These are phyloP conservation scores for Bocquillonia castaneifolia DNA, from an alignment of 441 rosid genomes.

Conservation along the genomic window DNA sequence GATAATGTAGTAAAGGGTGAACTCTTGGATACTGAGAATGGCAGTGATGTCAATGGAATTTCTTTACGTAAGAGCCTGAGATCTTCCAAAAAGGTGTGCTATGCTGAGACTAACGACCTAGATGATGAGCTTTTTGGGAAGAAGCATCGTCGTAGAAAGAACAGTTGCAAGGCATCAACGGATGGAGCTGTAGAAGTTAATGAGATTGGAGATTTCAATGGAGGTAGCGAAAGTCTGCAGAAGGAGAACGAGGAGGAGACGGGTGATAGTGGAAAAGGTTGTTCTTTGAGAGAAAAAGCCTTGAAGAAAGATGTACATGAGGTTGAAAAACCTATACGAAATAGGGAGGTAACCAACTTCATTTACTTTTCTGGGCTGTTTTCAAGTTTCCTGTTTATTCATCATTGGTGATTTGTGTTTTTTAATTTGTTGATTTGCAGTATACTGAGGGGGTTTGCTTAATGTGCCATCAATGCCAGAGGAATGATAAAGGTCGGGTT, in stretches of 20 bases:
- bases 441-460: conserved; percentile 22
- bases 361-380: not conserved
- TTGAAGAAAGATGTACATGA: not conserved
- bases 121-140: not conserved
- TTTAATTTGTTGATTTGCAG: conserved; percentile 21
- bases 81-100: conserved; percentile 17
- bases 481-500: conserved; percentile 58
- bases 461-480: conserved; percentile 76
- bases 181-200: conserved; percentile 1
- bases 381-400: not conserved
- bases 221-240: conserved; percentile 1
- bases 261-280: not conserved
- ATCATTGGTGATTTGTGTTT: not conserved
- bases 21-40: not conserved
- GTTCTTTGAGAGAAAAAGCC: not conserved
- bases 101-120: conserved; percentile 15
- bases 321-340: not conserved
- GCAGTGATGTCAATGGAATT: conserved; percentile 10
- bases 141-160: conserved; percentile 18
- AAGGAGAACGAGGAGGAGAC: conserved; percentile 4
- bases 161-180: not conserved
- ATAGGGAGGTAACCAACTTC: not conserved
- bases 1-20: not conserved
- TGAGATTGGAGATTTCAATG: conserved; percentile 3
- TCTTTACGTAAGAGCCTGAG: conserved; percentile 18